phyloP scores from a whole-genome alignment of 1,284 basidiomycete genomes.

The Cutaneotrichosporon cutaneum region DNA sequence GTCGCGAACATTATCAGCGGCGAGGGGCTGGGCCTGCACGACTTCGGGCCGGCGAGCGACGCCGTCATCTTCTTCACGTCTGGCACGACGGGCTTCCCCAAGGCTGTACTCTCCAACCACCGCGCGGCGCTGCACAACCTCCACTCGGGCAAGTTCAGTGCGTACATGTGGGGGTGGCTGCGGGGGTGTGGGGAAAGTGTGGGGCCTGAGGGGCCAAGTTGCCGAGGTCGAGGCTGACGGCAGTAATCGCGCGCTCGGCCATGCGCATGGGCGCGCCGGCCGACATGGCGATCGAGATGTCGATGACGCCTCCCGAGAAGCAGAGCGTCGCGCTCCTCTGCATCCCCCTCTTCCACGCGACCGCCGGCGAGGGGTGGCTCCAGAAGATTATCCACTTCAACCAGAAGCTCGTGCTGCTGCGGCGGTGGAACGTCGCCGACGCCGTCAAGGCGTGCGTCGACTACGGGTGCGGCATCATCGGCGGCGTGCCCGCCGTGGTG shows the following conservation, averaged over 20 bases:
- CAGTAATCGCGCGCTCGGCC: neutral
- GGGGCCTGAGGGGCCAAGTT: neutral
- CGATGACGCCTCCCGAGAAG: neutral
- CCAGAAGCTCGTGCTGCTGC: conserved; percentile 40
- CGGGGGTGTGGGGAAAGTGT: conserved; percentile 14
- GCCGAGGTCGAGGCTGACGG: neutral
- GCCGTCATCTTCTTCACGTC: conserved; percentile 47
- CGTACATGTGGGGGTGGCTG: neutral
- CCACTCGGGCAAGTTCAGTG: neutral
- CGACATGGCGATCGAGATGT: neutral
- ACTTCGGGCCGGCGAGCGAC: conserved; percentile 37
- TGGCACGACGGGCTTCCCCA: conserved; percentile 28
- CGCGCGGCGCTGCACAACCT: conserved; percentile 13
- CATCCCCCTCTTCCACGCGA: conserved; percentile 45
- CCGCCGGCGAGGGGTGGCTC: conserved; percentile 28
- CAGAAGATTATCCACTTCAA: conserved; percentile 26
- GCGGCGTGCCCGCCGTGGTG: conserved; percentile 45
- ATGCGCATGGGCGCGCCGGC: conserved; percentile 12
- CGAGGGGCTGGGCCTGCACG: conserved; percentile 23
- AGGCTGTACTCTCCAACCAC: conserved; percentile 47
- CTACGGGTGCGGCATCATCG: conserved; percentile 41
- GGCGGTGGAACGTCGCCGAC: conserved; percentile 36
- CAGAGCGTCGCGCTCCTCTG: conserved; percentile 30
- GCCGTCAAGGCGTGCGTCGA: conserved; percentile 34
- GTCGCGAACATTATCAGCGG: conserved; percentile 7